phyloP scores from a whole-genome alignment of 192 early-diverging fungal species.

The Coemansia sp. region DNA sequence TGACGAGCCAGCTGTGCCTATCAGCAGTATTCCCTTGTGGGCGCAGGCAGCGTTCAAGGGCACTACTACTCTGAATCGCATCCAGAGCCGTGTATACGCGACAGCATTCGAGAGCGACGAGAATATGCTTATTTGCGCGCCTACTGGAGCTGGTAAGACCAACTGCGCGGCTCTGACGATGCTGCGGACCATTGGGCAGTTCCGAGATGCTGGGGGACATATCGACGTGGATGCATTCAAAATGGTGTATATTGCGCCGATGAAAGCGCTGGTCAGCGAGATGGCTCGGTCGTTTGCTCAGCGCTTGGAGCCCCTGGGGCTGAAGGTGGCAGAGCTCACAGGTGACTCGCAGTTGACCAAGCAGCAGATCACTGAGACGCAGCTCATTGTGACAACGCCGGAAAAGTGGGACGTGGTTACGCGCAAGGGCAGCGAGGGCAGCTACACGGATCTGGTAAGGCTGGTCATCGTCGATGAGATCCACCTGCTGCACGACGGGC shows the following conservation, averaged over 20 bases:
- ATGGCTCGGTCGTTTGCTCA: slow-evolving; percentile 88
- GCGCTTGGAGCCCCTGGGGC: slow-evolving; percentile 73
- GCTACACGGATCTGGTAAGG: slow-evolving; percentile 85
- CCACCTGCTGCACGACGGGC: slow-evolving; percentile 94
- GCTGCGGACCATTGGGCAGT: slow-evolving; percentile 81
- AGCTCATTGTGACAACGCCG: slow-evolving; percentile 97
- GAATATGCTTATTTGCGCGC: slow-evolving; percentile 96
- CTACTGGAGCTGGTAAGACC: slow-evolving; percentile 98
- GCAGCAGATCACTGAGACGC: slow-evolving; percentile 92
- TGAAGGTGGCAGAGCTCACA: slow-evolving; percentile 94
- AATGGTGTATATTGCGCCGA: slow-evolving; percentile 98
- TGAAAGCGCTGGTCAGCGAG: slow-evolving; percentile 99
- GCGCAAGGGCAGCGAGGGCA: slow-evolving; percentile 89
- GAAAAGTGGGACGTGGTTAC: slow-evolving; percentile 99
- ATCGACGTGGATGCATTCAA: slow-evolving; percentile 87
- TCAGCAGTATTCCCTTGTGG: slow-evolving; percentile 76
- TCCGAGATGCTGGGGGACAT: slow-evolving; percentile 71
- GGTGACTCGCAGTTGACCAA: slow-evolving; percentile 97
- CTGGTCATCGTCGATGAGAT: slow-evolving; percentile 97
- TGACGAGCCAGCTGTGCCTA: slow-evolving; percentile 65
- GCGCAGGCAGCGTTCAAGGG: slow-evolving; percentile 71
- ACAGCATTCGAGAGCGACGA: slow-evolving; percentile 87
- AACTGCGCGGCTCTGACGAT: slow-evolving; percentile 97
- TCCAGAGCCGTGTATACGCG: slow-evolving; percentile 87
- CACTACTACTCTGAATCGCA: slow-evolving; percentile 76